Percentiles rank a stretch among this genome's conserved stretches.
Evolutionary conservation across 208 protist genomes (phyloP).

Genomic region (Balamuthia mandrillaris): DNA sequence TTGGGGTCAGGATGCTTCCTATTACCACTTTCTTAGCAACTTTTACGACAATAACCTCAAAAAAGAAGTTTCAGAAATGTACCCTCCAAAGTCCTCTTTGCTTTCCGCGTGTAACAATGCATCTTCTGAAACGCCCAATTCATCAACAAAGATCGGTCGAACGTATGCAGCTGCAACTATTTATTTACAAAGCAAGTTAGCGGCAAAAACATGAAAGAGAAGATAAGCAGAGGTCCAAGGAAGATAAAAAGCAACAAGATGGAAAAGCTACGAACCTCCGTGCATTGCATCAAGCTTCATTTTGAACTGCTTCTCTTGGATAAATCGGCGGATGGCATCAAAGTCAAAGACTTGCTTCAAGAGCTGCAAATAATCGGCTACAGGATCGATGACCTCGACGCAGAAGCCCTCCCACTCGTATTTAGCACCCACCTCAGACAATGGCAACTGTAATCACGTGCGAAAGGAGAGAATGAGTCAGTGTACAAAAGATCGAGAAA

Average conservation of each 20-base stretch:
- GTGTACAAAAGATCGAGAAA: background rate
- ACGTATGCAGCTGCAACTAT: constrained; percentile 90
- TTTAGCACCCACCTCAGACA: constrained; percentile 50
- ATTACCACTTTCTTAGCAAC: too few species aligned
- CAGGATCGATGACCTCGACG: constrained; percentile 87
- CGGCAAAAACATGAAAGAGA: background rate
- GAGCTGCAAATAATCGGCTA: constrained; percentile 82
- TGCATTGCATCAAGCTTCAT: constrained; percentile 88
- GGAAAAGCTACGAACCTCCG: constrained; percentile 61
- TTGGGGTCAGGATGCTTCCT: constrained; percentile 95
- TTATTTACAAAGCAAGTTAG: background rate
- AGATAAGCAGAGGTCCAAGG: background rate
- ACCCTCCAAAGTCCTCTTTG: constrained; percentile 87
- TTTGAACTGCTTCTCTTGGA: constrained; percentile 79
- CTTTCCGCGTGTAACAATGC: constrained; percentile 66
- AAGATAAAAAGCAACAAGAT: background rate
- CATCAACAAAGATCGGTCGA: constrained; percentile 82
- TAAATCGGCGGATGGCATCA: constrained; percentile 70
- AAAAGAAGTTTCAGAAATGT: background rate
- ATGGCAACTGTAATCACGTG: constrained; percentile 42
- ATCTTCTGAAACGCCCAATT: constrained; percentile 76
- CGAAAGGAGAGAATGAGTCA: background rate
- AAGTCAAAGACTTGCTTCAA: constrained; percentile 94
- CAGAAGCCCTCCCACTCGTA: constrained; percentile 63
- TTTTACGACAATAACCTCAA: too few species aligned